Evolutionary conservation across 1,139 yeast genomes (phyloP), one percentile per base, ranked within the genome.

Genomic region (Taiozyma sp.): DNA sequence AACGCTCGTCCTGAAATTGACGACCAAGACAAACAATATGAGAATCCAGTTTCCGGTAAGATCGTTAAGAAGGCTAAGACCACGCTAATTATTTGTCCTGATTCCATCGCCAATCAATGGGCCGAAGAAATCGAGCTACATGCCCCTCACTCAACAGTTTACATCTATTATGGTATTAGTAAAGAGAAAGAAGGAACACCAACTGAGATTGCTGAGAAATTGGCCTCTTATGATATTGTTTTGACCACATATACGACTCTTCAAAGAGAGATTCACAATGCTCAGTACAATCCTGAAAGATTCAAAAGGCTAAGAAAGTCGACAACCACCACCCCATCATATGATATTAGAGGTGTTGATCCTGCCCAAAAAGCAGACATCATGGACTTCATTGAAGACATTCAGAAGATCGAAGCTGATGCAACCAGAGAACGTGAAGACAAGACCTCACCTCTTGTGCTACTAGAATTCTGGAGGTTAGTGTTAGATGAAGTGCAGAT

Each of bases 401-500:
- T 49, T 41, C 44, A 46, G 4, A 27, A 57, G 56, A 45, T 60
- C 50, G 52, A 32, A 57, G 58, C 54, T 6, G 16, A 23, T 19
- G 43, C 23, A 28, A 24, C 30, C 2, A 12, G 29, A 13, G 67
- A 66, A 42, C 55, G 73, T 27, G 57, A 68, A 16, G 87, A 84
- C 57, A 83, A 85, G 60, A 83, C 90, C 13, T 87, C 96, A 0
- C 97, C 97, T 0, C 70, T 93, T 24, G 87, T 91, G 72, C 71
- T 87, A 45, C 69, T 86, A n/a, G 91, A 92, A 59, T 93, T 92
- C 67, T 88, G 96, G 91, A 75, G 99, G 54, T 87, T 93, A 2
- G 79, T 92, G 1, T 69, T 92, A 40, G 99, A 93, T 70, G 99
- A 93, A 67, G 97, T 89, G 1, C 99, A 93, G 68, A 88, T 91